Evolutionary conservation across 2,329 filamentous ascomycete genomes (phyloP).

Genomic region (Beauveria sp.): DNA sequence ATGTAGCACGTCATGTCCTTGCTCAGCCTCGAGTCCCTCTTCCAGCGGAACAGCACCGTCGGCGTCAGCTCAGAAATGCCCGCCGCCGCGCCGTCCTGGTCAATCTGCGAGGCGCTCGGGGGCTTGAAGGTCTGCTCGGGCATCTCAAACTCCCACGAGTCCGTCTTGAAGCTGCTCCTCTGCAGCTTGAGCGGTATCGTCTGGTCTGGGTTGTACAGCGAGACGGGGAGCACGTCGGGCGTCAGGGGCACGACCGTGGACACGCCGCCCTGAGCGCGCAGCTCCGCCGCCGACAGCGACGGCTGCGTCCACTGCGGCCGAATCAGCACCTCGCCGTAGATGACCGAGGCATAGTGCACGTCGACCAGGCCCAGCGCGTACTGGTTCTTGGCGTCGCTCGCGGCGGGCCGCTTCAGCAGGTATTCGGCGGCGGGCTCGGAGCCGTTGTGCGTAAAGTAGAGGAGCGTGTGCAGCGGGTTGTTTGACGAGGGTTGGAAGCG

Average conservation of each 20-base stretch:
- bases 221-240: constrained; percentile 72
- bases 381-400: constrained; percentile 65
- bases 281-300: constrained; percentile 70
- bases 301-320: constrained; percentile 82
- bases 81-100: constrained; percentile 52
- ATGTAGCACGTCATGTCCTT: constrained; percentile 87
- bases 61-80: constrained; percentile 48
- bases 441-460: constrained; percentile 63
- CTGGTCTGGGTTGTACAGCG: constrained; percentile 92
- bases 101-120: constrained; percentile 71
- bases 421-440: constrained; percentile 75
- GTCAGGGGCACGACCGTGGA: constrained; percentile 59
- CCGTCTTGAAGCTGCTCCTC: constrained; percentile 64
- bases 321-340: constrained; percentile 82
- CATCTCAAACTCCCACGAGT: constrained; percentile 88
- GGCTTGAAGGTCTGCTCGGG: constrained; percentile 76
- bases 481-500: constrained; percentile 45
- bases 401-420: constrained; percentile 65
- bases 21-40: constrained; percentile 74
- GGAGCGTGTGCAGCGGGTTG: constrained; percentile 47
- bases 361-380: constrained; percentile 85
- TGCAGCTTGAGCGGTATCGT: constrained; percentile 63
- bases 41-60: constrained; percentile 80
- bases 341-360: constrained; percentile 67
- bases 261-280: constrained; percentile 61